Percentiles rank a stretch among this genome's conserved stretches.
phyloP scores from a whole-genome alignment of 768 basidiomycete species.

The Calocera cornea region DNA sequence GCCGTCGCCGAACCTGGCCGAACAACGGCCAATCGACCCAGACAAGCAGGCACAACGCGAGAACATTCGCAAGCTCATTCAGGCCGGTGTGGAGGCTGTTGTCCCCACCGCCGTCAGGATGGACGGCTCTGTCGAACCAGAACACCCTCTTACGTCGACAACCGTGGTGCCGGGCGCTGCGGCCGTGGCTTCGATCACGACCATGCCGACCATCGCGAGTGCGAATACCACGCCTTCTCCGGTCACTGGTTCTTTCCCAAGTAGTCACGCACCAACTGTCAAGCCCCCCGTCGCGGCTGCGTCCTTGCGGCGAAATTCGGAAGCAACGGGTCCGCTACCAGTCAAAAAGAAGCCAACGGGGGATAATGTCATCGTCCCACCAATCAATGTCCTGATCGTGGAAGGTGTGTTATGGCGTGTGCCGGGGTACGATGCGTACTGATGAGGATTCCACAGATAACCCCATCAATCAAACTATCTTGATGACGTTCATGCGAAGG shows the following conservation, averaged over 20 bases:
- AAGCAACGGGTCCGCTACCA: constrained; percentile 20
- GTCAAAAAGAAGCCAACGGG: constrained; percentile 40
- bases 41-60: neutral
- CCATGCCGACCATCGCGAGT: neutral
- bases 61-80: neutral
- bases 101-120: constrained; percentile 8
- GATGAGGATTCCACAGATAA: constrained; percentile 49
- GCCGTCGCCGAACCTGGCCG: neutral
- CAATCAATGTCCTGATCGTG: constrained; percentile 94
- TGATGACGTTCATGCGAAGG: constrained; percentile 92
- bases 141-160: neutral
- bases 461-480: constrained; percentile 93
- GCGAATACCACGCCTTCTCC: neutral
- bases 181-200: neutral
- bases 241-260: neutral
- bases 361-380: constrained; percentile 74
- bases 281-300: neutral
- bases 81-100: constrained; percentile 7
- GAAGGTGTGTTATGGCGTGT: constrained; percentile 50
- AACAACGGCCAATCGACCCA: neutral
- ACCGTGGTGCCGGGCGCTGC: neutral
- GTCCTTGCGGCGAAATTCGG: constrained; percentile 19
- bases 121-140: constrained; percentile 4
- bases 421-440: neutral
- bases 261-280: neutral